phyloP scores from a whole-genome alignment of 1,139 yeast genomes.

The Sugiyamaella xylanicola region DNA sequence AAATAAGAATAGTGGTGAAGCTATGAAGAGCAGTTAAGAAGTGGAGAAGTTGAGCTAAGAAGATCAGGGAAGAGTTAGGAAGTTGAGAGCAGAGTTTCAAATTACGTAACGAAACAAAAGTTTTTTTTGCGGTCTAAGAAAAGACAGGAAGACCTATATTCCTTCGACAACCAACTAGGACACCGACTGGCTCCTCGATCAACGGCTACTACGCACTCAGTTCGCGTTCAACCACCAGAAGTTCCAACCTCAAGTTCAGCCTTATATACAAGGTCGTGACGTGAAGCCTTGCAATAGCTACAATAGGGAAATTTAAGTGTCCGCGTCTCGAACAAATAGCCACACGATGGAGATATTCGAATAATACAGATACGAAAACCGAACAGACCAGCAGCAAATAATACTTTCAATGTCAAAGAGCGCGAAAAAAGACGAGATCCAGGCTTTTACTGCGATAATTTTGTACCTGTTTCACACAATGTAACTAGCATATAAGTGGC shows the following conservation, averaged over 20 bases:
- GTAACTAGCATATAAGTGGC: slow-evolving; percentile 3
- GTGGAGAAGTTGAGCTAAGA: no score
- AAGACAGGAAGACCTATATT: no score
- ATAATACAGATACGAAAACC: neutral
- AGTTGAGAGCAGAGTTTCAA: no score
- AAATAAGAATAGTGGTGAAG: no score
- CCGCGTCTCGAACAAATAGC: slow-evolving; percentile 2
- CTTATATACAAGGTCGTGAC: slow-evolving; percentile 2
- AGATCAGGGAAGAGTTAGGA: no score
- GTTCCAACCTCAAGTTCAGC: slow-evolving; percentile 5
- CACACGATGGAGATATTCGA: neutral
- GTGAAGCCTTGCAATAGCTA: slow-evolving; percentile 11
- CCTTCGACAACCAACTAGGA: neutral
- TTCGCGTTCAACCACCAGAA: neutral
- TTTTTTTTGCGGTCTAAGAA: neutral
- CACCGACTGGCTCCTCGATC: neutral
- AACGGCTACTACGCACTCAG: neutral
- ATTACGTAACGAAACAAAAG: no score
- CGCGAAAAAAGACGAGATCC: neutral
- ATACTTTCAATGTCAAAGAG: neutral
- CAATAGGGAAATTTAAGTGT: slow-evolving; percentile 9
- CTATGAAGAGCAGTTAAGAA: no score
- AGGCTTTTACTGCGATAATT: neutral
- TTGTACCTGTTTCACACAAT: neutral
- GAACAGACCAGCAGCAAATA: neutral